Percentiles rank a stretch among this genome's conserved stretches.
Conservation (phyloP, 805 yeast genomes). For the Groenewaldozyma salmanticensis region DNA sequence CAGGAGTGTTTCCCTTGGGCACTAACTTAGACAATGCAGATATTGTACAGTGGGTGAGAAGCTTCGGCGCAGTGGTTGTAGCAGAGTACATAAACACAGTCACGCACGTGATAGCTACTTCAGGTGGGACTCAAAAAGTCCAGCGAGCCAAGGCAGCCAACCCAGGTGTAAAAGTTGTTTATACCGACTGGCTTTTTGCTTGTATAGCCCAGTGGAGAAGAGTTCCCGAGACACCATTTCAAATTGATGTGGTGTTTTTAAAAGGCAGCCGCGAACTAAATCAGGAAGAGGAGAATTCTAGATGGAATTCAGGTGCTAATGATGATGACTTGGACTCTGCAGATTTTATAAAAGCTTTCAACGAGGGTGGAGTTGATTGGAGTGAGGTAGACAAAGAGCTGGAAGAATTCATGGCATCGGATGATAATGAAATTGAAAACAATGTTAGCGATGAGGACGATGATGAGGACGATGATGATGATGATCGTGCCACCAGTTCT, state of each 20-base stretch:
- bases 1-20: slow-evolving; percentile 88
- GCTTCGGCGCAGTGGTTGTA: slow-evolving; percentile 83
- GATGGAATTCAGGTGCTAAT: slow-evolving; percentile 17
- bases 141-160: slow-evolving; percentile 53
- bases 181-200: slow-evolving; percentile 86
- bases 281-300: slow-evolving; percentile 34
- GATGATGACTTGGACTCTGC: slow-evolving; percentile 36
- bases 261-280: slow-evolving; percentile 23
- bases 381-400: slow-evolving; percentile 45
- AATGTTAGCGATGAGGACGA: slow-evolving; percentile 24
- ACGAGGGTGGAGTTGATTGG: slow-evolving; percentile 34
- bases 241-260: slow-evolving; percentile 28
- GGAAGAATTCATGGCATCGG: slow-evolving; percentile 36
- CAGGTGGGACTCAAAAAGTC: slow-evolving; percentile 76
- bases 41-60: slow-evolving; percentile 83
- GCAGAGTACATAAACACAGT: slow-evolving; percentile 60
- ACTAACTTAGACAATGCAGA: slow-evolving; percentile 64
- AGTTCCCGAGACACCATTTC: slow-evolving; percentile 52
- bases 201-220: slow-evolving; percentile 73
- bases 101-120: slow-evolving; percentile 81
- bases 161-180: slow-evolving; percentile 63
- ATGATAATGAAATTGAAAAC: slow-evolving; percentile 22
- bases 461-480: slow-evolving; percentile 22
- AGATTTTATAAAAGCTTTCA: slow-evolving; percentile 24
- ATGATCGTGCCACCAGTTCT: slow-evolving; percentile 11